Percentiles rank a stretch among this genome's conserved stretches.
These are phyloP conservation scores for Coemansia sp. DNA, from an alignment of 192 early-diverging fungal genomes.

Conservation along the genomic window DNA sequence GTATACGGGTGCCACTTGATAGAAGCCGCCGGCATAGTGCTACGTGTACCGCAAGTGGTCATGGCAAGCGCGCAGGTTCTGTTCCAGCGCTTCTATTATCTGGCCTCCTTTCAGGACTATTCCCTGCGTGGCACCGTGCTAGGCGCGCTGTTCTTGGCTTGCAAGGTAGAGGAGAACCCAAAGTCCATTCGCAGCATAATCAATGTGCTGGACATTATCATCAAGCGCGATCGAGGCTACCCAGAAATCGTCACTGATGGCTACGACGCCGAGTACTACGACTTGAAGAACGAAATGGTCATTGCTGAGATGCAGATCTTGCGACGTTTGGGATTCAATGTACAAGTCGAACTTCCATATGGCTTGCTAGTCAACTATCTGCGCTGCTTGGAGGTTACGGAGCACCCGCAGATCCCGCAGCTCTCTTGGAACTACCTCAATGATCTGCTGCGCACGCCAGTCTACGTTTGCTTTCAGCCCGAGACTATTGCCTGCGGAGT, in stretches of 20 bases:
- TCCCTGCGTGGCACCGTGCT: slow-evolving; percentile 69
- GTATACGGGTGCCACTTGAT: slow-evolving; percentile 83
- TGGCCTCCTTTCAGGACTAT: slow-evolving; percentile 75
- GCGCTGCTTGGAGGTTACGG: slow-evolving; percentile 74
- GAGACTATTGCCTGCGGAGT: slow-evolving; percentile 81
- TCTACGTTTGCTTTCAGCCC: slow-evolving; percentile 54
- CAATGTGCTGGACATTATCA: slow-evolving; percentile 76
- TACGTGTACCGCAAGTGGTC: slow-evolving; percentile 83
- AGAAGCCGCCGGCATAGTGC: slow-evolving; percentile 77
- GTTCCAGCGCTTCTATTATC: slow-evolving; percentile 90
- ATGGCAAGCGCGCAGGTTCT: slow-evolving; percentile 97
- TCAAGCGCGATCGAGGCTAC: slow-evolving; percentile 59
- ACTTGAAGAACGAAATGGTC: slow-evolving; percentile 79
- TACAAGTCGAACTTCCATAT: slow-evolving; percentile 97
- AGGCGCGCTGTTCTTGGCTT: slow-evolving; percentile 74
- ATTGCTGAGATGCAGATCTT: slow-evolving; percentile 89
- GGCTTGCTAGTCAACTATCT: slow-evolving; percentile 94
- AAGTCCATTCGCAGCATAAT: slow-evolving; percentile 80
- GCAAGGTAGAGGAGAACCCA: slow-evolving; percentile 83
- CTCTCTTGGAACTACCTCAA: slow-evolving; percentile 95
- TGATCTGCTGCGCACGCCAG: slow-evolving; percentile 67
- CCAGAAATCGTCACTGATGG: slow-evolving; percentile 60
- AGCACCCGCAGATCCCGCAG: slow-evolving; percentile 77
- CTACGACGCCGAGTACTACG: slow-evolving; percentile 67
- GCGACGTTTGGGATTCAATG: slow-evolving; percentile 88